Evolutionary conservation across 2,329 filamentous ascomycete genomes (phyloP).

Genomic region (Fusarium sp.): DNA sequence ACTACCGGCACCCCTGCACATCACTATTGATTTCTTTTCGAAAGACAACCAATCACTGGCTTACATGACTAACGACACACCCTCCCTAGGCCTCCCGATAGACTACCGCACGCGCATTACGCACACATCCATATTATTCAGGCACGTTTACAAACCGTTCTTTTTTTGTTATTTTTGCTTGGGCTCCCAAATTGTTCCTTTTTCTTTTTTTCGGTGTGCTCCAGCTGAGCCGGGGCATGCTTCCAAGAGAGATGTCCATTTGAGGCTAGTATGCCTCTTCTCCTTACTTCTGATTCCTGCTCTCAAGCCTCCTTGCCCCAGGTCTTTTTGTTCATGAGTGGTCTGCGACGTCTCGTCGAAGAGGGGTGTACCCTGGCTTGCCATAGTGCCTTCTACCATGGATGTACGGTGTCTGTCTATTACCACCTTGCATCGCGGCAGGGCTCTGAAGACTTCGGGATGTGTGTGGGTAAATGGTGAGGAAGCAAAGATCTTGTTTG

Average conservation of each 20-base stretch:
- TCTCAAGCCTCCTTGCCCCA: slow-evolving; percentile 7
- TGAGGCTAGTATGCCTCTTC: slow-evolving; percentile 19
- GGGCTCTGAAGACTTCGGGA: slow-evolving; percentile 29
- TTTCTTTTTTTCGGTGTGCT: slow-evolving; percentile 23
- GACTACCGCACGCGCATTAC: slow-evolving; percentile 41
- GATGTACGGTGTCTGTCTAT: slow-evolving; percentile 25
- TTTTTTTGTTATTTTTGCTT: slow-evolving; percentile 20
- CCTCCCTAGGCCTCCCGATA: slow-evolving; percentile 27
- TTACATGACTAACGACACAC: slow-evolving; percentile 37
- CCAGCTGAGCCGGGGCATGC: slow-evolving; percentile 15
- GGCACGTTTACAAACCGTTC: slow-evolving; percentile 43
- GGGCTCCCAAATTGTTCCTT: slow-evolving; percentile 6
- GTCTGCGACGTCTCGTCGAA: slow-evolving; percentile 16
- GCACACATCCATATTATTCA: slow-evolving; percentile 36
- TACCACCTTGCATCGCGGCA: slow-evolving; percentile 30
- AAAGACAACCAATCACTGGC: slow-evolving; percentile 39
- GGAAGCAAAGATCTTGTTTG: slow-evolving; percentile 18
- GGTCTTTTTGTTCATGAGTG: slow-evolving; percentile 12
- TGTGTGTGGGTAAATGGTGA: slow-evolving; percentile 22
- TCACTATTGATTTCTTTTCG: slow-evolving; percentile 38
- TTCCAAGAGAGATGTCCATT: slow-evolving; percentile 3
- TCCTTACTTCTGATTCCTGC: slow-evolving; percentile 19
- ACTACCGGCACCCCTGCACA: slow-evolving; percentile 47
- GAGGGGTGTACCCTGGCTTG: slow-evolving; percentile 25
- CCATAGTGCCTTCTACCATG: slow-evolving; percentile 5